Base-by-base conservation (phyloP, 352 stramenopile genomes). In the Globisporangium abappressorium region DNA sequence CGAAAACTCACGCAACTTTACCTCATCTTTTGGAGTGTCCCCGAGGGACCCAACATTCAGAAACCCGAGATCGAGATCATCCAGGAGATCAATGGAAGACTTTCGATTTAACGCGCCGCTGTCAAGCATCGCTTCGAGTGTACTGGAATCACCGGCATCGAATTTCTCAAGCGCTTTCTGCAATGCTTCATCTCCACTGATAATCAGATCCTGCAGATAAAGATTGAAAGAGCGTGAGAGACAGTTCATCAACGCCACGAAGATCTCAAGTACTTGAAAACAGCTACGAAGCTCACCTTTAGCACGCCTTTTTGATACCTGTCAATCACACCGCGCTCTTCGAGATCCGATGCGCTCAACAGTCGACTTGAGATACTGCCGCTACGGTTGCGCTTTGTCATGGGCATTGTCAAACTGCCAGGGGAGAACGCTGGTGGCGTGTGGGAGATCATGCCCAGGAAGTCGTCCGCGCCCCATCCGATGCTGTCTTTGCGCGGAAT, bases 371-470 rank as follows among this genome's bases (percentile, higher is more conserved):
- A 94, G 62, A 95, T 93, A 60, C 86, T 94, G 49, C 88, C 88
- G 64, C 85, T 94, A 34, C 88, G 82, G 5, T 85, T 85, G 55
- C 88, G 74, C 75, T 95, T 95, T n/a, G 85, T 92, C 81, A 92
- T 90, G 53, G 88, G 86, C 83, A 94, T 91, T 34, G 85, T 95
- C 56, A 95, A 82, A 73, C 89, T 96, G 36, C 89, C 89, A 2
- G 91, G 90, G 33, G 91, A 97, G 75, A 97, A 97, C 33, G 89
- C 89, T n/a, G 91, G 90, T 33, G 91, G 91, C 8, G 91, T 97
- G 77, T 97, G 91, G 20, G 81, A 89, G 68, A 95, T 95, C 85
- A 95, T 95, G 61, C 85, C 84, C 41, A 95, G 68, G 43, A 95
- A 92, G 74, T 95, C 87, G 70, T 95, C 87, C 11, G 86, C 83